Conservation (phyloP, 225 moss, liverwort and hornwort species). For the Sphagnum contortum region DNA sequence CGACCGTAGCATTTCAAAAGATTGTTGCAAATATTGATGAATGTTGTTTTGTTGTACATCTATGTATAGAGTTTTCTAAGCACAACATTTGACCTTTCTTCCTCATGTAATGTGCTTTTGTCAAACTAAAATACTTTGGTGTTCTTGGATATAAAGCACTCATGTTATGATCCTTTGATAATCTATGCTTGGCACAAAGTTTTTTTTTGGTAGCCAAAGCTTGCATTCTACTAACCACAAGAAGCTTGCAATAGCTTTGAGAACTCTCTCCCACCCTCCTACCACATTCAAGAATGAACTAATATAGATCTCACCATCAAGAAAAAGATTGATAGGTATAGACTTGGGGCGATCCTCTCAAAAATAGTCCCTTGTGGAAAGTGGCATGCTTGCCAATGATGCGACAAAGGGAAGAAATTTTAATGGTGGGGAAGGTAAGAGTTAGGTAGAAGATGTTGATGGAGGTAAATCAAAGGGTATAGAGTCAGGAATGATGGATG, state of each 20-base stretch:
- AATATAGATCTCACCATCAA: slow-evolving; percentile 35
- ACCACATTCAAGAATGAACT: too few relatives aligned
- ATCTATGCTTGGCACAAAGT: too few relatives aligned
- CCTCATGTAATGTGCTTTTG: too few relatives aligned
- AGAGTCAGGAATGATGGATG: slow-evolving; percentile 37
- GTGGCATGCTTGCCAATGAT: slow-evolving; percentile 7
- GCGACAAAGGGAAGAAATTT: slow-evolving; percentile 22
- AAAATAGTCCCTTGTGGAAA: slow-evolving; percentile 48
- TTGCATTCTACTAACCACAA: too few relatives aligned
- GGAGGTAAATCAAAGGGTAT: slow-evolving; percentile 29
- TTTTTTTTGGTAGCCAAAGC: too few relatives aligned
- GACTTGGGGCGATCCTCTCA: slow-evolving; percentile 30
- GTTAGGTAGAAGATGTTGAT: slow-evolving; percentile 35
- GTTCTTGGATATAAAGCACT: too few relatives aligned
- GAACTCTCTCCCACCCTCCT: too few relatives aligned
- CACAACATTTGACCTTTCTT: not conserved
- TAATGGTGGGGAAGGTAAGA: slow-evolving; percentile 28
- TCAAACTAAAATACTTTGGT: too few relatives aligned
- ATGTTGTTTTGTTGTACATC: slow-evolving; percentile 13
- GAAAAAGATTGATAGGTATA: slow-evolving; percentile 38
- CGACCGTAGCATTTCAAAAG: slow-evolving; percentile 30
- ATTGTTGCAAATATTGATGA: slow-evolving; percentile 26
- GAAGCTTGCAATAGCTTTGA: too few relatives aligned
- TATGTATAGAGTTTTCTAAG: not conserved
- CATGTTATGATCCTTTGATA: too few relatives aligned